phyloP scores from a whole-genome alignment of 2,329 filamentous ascomycete species.

The Coccinonectria pachysandricola region DNA sequence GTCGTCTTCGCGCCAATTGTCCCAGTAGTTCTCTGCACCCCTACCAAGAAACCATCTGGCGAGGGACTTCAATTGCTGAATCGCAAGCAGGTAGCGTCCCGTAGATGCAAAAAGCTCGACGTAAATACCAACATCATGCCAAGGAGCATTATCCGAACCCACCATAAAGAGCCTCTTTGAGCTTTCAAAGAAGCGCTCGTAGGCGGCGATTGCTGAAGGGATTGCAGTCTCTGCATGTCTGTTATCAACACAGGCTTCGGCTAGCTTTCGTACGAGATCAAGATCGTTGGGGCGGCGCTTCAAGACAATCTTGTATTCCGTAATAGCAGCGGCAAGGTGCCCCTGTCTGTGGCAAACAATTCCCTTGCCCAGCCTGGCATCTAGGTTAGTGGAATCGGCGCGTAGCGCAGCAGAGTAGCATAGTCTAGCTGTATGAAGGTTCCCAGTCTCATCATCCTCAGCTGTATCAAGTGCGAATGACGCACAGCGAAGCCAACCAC shows the following conservation, averaged over 20 bases:
- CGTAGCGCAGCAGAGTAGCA: slow-evolving; percentile 51
- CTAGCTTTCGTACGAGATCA: slow-evolving; percentile 43
- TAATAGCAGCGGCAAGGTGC: slow-evolving; percentile 41
- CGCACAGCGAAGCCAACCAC: slow-evolving; percentile 49
- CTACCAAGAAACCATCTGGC: slow-evolving; percentile 78
- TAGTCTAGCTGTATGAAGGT: slow-evolving; percentile 43
- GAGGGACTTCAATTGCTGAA: slow-evolving; percentile 59
- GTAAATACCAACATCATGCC: slow-evolving; percentile 81
- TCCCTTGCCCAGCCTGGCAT: slow-evolving; percentile 50
- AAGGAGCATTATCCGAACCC: slow-evolving; percentile 38
- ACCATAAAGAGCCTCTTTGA: slow-evolving; percentile 23
- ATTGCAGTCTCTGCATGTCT: slow-evolving; percentile 31
- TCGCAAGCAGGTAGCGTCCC: slow-evolving; percentile 53
- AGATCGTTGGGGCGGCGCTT: slow-evolving; percentile 43
- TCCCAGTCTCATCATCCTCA: slow-evolving; percentile 35
- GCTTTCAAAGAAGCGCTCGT: slow-evolving; percentile 36
- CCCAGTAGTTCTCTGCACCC: slow-evolving; percentile 66
- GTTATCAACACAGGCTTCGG: slow-evolving; percentile 45
- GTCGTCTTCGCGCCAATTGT: slow-evolving; percentile 60
- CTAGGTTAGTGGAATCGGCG: slow-evolving; percentile 45
- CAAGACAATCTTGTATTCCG: slow-evolving; percentile 46
- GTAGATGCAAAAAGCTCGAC: slow-evolving; percentile 66
- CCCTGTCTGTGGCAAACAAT: slow-evolving; percentile 46
- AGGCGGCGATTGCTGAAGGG: slow-evolving; percentile 35
- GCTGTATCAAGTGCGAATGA: slow-evolving; percentile 43